A percentile compares a stretch with the other conserved stretches of the same genome.
These are phyloP conservation scores for Mentha longifolia DNA, from an alignment of 257 asterid genomes.

Conservation along the genomic window DNA sequence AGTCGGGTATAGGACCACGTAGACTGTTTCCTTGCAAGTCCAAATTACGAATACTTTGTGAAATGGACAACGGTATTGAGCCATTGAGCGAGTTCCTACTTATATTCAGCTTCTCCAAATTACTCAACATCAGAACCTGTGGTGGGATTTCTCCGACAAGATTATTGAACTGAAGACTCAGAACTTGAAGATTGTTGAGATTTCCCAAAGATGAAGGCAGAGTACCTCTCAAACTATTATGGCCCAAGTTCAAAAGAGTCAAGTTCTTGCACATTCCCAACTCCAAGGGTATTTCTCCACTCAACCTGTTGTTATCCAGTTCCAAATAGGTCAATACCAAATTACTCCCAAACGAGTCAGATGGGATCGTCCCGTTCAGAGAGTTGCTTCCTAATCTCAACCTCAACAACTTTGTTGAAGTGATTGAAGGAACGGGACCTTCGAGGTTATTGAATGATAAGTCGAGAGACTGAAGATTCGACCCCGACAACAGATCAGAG, in stretches of 20 bases:
- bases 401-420: constrained; percentile 52
- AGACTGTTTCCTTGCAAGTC: constrained; percentile 57
- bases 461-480: constrained; percentile 60
- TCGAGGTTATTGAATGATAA: constrained; percentile 52
- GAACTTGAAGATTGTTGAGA: constrained; percentile 60
- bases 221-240: constrained; percentile 53
- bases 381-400: constrained; percentile 70
- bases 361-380: constrained; percentile 53
- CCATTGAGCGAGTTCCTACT: constrained; percentile 63
- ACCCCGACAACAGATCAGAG: constrained; percentile 46
- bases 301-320: constrained; percentile 54
- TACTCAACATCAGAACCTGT: constrained; percentile 39
- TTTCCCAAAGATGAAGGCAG: constrained; percentile 52
- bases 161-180: constrained; percentile 59
- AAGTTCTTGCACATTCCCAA: constrained; percentile 51
- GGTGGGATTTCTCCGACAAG: constrained; percentile 63
- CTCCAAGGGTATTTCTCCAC: constrained; percentile 64
- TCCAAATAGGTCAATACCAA: constrained; percentile 60
- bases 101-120: constrained; percentile 60
- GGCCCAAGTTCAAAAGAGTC: constrained; percentile 66
- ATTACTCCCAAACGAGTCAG: constrained; percentile 41
- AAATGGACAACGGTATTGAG: constrained; percentile 51
- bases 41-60: constrained; percentile 50
- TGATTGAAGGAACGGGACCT: constrained; percentile 56
- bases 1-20: constrained; percentile 59